Evolutionary conservation across 257 asterid species (phyloP).

Genomic region (Penstemon davidsonii): DNA sequence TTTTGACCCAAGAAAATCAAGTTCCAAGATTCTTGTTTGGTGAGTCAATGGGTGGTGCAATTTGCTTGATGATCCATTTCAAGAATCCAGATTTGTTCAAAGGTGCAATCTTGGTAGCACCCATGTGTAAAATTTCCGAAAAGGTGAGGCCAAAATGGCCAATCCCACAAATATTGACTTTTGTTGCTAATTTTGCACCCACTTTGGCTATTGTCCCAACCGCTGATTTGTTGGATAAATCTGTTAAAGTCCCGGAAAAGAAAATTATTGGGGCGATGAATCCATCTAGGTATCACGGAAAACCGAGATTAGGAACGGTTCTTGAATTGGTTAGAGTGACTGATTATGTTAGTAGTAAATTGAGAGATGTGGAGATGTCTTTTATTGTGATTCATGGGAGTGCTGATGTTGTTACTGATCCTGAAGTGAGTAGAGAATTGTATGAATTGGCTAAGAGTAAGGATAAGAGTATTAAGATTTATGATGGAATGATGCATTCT

Average conservation of each 20-base stretch:
- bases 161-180: conserved; percentile 53
- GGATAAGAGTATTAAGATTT: conserved; percentile 76
- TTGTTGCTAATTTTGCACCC: conserved; percentile 60
- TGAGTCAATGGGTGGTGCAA: conserved; percentile 93
- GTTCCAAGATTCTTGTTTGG: conserved; percentile 54
- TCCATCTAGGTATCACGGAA: conserved; percentile 52
- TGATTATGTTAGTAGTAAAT: conserved; percentile 48
- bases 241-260: conserved; percentile 79
- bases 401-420: conserved; percentile 89
- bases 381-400: conserved; percentile 77
- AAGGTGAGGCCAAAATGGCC: conserved; percentile 86
- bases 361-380: conserved; percentile 67
- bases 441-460: conserved; percentile 62
- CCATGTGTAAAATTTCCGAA: conserved; percentile 87
- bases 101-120: conserved; percentile 75
- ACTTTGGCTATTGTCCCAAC: conserved; percentile 76
- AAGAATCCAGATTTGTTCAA: conserved; percentile 40
- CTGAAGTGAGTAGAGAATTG: conserved; percentile 78
- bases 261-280: conserved; percentile 51
- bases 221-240: conserved; percentile 74
- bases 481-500: conserved; percentile 96
- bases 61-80: conserved; percentile 65
- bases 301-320: no score
- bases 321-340: conserved; percentile 74
- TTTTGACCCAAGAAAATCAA: conserved; percentile 34